These are phyloP conservation scores for Annulohypoxylon stygium DNA, from an alignment of 495 filamentous ascomycete species.

Conservation along the genomic window DNA sequence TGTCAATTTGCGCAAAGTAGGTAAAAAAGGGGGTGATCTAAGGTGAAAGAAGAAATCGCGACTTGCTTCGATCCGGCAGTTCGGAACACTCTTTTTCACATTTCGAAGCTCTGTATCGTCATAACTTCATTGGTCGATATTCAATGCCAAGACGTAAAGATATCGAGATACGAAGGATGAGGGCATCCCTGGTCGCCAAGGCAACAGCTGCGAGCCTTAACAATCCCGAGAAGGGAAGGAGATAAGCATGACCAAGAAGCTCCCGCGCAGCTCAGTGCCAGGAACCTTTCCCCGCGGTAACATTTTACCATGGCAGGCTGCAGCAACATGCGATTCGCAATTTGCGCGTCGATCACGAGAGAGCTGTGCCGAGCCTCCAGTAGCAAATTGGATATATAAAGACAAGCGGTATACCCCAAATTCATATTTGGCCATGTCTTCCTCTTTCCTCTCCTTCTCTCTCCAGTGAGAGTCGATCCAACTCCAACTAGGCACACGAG, in stretches of 20 bases:
- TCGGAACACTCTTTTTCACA: slow-evolving; percentile 27
- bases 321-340: slow-evolving; percentile 35
- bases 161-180: slow-evolving; percentile 24
- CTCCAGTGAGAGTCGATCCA: not conserved
- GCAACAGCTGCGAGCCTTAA: slow-evolving; percentile 32
- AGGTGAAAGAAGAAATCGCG: not conserved
- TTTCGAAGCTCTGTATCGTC: slow-evolving; percentile 18
- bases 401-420: not conserved
- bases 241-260: slow-evolving; percentile 38
- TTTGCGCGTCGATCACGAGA: slow-evolving; percentile 42
- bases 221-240: slow-evolving; percentile 38
- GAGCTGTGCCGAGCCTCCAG: slow-evolving; percentile 25
- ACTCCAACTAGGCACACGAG: not conserved
- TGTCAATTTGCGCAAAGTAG: not conserved
- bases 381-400: not conserved
- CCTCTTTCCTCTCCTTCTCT: not conserved
- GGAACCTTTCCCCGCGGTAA: slow-evolving; percentile 41
- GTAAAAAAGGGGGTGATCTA: not conserved
- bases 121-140: slow-evolving; percentile 25
- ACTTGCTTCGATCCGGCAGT: slow-evolving; percentile 41
- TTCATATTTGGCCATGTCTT: slow-evolving; percentile 3
- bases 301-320: slow-evolving; percentile 27
- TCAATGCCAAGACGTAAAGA: slow-evolving; percentile 14
- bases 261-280: not conserved
- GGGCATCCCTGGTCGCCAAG: slow-evolving; percentile 38